phyloP scores from a whole-genome alignment of 2,329 filamentous ascomycete genomes.

The Colletotrichum higginsianum region DNA sequence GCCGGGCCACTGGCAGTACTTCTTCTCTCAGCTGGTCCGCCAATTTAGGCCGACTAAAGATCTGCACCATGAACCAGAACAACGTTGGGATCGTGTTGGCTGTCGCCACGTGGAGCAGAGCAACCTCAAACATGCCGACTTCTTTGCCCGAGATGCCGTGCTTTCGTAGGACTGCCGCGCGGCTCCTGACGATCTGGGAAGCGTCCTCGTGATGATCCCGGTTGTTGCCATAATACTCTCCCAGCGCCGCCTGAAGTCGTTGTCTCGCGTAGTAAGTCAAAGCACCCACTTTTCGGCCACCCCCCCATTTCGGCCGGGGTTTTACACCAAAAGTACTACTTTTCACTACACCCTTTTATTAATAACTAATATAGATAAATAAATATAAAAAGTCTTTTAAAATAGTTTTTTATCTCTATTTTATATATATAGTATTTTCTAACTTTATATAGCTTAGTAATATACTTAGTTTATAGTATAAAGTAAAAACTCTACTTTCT shows the following conservation, averaged over 20 bases:
- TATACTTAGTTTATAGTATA: no score
- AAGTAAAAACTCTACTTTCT: no score
- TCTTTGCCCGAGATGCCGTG: conserved; percentile 49
- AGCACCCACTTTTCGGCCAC: no score
- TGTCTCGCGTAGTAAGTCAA: conserved; percentile 46
- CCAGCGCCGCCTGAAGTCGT: conserved; percentile 47
- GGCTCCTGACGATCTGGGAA: conserved; percentile 49
- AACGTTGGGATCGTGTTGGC: conserved; percentile 55
- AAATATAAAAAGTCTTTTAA: no score
- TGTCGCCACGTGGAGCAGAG: conserved; percentile 49
- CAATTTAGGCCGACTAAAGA: conserved; percentile 49
- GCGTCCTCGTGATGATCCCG: conserved; percentile 48
- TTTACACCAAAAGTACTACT: no score
- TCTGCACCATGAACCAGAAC: conserved; percentile 54
- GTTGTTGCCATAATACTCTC: conserved; percentile 50
- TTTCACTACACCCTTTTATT: no score
- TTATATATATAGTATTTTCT: no score
- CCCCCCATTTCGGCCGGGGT: no score
- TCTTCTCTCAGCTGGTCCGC: conserved; percentile 48
- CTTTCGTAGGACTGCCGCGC: conserved; percentile 48
- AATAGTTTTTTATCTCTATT: no score
- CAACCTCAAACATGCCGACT: conserved; percentile 50
- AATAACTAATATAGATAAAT: no score
- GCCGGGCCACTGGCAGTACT: conserved; percentile 39
- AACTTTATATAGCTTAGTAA: no score